Base-by-base conservation (phyloP, 2,329 filamentous ascomycete genomes). In the Alternaria burnsii region DNA sequence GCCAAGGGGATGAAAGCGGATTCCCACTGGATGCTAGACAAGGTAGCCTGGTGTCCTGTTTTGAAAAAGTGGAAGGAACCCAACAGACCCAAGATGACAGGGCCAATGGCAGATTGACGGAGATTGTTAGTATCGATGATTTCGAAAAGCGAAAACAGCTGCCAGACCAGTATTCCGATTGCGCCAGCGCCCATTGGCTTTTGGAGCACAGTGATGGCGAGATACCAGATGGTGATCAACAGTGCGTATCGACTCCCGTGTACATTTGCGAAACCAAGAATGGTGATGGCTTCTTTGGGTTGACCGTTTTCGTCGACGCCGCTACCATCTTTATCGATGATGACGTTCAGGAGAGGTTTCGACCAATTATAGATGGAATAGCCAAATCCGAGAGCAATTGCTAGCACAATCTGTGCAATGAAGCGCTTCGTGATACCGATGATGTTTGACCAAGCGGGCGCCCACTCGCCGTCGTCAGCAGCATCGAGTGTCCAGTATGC, bases 1-100 rank as follows among this genome's bases (percentile, higher is more conserved):
- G 90, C 88, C 8, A 98, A 85, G 0, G 94, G 91, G 67, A 99
- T 92, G 80, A 99, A 99, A 3, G 93, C 94, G 20, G 88, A 87
- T 80, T 99, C 95, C 95, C 95, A 99, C 75, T 99, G 95, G 73
- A 99, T 94, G 67, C 89, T 92, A 68, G 89, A 87, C 24, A 97
- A 86, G 0, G 89, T 91, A 12, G 94, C 94, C 80, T 98, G 94
- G 79, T 99, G 95, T 62, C 95, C 95, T 0, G 95, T 99, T 76
- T 97, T 97, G 87, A 99, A 99, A 83, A 89, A 99, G 82, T 97
- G 90, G 79, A 94, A 97, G 72, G 91, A 93, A 61, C 94, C 95
- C 1, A 99, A 87, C n/a, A 98, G 81, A 11, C 89, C 94, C 26
- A 98, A 86, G 64, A 96, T 85, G 40, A 95, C 83, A 20, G 95